These are phyloP conservation scores for Globisporangium abappressorium DNA, from an alignment of 352 stramenopile genomes.

Conservation along the genomic window DNA sequence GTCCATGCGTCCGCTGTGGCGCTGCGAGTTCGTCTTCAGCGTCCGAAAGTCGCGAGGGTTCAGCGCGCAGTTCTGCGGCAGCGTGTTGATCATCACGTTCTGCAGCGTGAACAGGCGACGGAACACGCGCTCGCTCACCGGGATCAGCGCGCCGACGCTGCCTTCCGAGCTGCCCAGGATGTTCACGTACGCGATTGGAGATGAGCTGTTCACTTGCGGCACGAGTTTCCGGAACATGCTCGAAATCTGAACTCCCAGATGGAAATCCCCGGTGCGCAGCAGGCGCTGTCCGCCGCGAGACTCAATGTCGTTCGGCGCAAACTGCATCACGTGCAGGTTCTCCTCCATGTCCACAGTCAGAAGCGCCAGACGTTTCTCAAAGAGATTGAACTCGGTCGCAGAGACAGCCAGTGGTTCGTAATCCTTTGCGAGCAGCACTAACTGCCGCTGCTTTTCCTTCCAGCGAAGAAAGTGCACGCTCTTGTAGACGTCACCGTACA, in stretches of 20 bases:
- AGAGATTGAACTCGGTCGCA: conserved; percentile 80
- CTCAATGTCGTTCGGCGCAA: conserved; percentile 80
- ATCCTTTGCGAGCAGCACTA: conserved; percentile 83
- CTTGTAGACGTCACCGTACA: conserved; percentile 89
- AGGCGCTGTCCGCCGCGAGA: conserved; percentile 80
- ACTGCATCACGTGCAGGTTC: conserved; percentile 88
- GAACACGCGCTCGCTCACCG: conserved; percentile 78
- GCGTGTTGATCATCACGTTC: conserved; percentile 88
- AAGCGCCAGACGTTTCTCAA: conserved; percentile 69
- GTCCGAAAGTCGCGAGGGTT: conserved; percentile 85
- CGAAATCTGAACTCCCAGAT: conserved; percentile 73
- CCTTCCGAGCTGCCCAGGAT: conserved; percentile 81
- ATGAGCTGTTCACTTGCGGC: conserved; percentile 18
- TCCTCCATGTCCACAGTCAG: conserved; percentile 79
- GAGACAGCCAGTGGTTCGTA: conserved; percentile 80
- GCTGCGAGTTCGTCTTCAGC: conserved; percentile 64
- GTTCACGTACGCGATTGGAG: conserved; percentile 55
- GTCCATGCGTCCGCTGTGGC: conserved; percentile 59
- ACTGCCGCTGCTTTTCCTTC: conserved; percentile 78
- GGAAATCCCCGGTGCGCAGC: conserved; percentile 79
- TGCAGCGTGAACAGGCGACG: conserved; percentile 86
- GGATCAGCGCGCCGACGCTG: conserved; percentile 67
- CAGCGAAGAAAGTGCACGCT: conserved; percentile 86
- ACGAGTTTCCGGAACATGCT: conserved; percentile 82
- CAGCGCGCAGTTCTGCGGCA: conserved; percentile 80